phyloP scores from a whole-genome alignment of 139 green algal species.

The Edaphochlamys debaryana region DNA sequence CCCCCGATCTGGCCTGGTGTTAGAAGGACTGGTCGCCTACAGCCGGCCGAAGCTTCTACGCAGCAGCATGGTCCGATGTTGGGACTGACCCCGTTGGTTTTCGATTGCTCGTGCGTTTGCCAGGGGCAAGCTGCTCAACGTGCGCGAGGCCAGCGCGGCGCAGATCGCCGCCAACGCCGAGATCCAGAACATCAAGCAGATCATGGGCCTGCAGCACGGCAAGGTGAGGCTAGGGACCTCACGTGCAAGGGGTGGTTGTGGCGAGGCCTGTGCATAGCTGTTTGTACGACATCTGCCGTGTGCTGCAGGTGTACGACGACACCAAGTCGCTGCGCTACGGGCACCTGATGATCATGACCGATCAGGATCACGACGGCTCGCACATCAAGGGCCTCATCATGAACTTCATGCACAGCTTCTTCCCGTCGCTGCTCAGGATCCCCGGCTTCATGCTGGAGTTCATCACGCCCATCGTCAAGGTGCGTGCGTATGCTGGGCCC shows the following conservation, averaged over 20 bases:
- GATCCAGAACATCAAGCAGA: conserved; percentile 99
- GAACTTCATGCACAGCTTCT: conserved; percentile 99
- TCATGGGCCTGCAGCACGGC: conserved; percentile 97
- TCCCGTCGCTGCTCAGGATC: conserved; percentile 94
- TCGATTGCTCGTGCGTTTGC: too few species aligned
- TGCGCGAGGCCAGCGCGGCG: conserved; percentile 90
- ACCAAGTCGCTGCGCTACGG: conserved; percentile 96
- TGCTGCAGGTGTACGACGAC: conserved; percentile 89
- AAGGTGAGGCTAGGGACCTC: conserved; percentile 77
- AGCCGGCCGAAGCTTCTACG: too few species aligned
- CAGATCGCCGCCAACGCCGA: conserved; percentile 95
- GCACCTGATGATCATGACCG: conserved; percentile 99
- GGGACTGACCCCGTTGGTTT: too few species aligned
- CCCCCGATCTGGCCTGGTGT: too few species aligned
- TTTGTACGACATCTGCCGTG: too few species aligned
- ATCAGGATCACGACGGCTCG: conserved; percentile 98
- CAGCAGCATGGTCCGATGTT: too few species aligned
- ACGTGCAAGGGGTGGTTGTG: too few species aligned
- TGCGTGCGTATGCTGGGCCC: too few species aligned
- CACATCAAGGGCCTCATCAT: conserved; percentile 99
- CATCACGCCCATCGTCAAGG: conserved; percentile 99
- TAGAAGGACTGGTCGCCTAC: too few species aligned
- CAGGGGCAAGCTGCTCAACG: conserved; percentile 99
- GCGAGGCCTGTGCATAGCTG: too few species aligned
- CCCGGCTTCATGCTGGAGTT: conserved; percentile 98